Evolutionary conservation across 2,329 filamentous ascomycete species (phyloP), one percentile per base, ranked within the genome.

Genomic region (Botrytis galanthina): DNA sequence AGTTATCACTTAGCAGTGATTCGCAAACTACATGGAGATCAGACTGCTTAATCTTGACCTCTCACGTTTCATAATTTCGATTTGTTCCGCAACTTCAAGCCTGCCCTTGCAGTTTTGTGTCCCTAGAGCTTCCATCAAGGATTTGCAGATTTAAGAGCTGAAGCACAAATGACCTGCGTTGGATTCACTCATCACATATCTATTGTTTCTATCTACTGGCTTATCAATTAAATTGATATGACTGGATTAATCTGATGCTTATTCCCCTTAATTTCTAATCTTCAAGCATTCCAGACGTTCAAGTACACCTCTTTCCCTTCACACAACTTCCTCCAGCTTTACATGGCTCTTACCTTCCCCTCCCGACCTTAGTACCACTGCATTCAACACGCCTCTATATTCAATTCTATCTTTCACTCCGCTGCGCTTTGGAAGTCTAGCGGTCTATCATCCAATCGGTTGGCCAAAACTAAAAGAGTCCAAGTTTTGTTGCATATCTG

Each of bases 401-500:
- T 51, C 26, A 51, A 4, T 16, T 51, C 4, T 14, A 26, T 14
- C 26, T 51, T 51, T n/a, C 26, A n/a, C 12, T 54, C 3, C 12
- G 0, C 8, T 54, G 12, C 1, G 12, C 12, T 26, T 16, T 1
- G 26, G 48, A 54, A n/a, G 12, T 7, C n/a, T n/a, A 3, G 3
- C 12, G 26, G 26, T 54, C 5, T 54, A 3, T 16, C 3, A 1
- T n/a, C 0, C 12, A n/a, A 54, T n/a, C 0, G 26, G 26, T 7
- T n/a, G 26, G 5, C 5, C 4, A n/a, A 1, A 10, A n/a, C 4
- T 51, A n/a, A 14, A n/a, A 12, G 48, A n/a, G 26, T n/a, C 4
- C 6, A 16, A n/a, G 5, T 54, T 54, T n/a, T 54, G 48, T 54
- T 54, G 48, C 48, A n/a, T 54, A 7, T 54, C 48, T 51, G 12